Conservation (phyloP, 495 filamentous ascomycete genomes). For the Articulospora tetracladia region DNA sequence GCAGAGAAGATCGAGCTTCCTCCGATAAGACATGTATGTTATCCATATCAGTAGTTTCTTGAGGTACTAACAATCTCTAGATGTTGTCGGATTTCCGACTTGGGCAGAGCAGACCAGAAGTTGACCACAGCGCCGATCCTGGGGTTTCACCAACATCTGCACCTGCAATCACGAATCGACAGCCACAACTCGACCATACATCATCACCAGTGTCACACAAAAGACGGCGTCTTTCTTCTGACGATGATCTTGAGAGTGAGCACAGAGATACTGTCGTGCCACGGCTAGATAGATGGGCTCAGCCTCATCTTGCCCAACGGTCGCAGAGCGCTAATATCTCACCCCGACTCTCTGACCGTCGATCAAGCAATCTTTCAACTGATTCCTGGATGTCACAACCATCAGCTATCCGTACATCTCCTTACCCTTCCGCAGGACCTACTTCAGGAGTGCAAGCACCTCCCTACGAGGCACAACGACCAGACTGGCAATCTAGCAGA, state of each 20-base stretch:
- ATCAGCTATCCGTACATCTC: conserved; percentile 2
- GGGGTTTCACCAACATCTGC: conserved; percentile 26
- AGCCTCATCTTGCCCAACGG: conserved; percentile 17
- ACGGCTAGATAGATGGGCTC: conserved; percentile 28
- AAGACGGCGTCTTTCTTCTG: conserved; percentile 31
- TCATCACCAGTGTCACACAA: conserved; percentile 34
- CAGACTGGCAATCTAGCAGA: conserved; percentile 25
- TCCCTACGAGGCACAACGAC: conserved; percentile 12
- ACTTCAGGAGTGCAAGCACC: conserved; percentile 7
- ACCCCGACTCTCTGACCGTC: conserved; percentile 22
- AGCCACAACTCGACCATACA: not conserved
- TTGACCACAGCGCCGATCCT: conserved; percentile 14
- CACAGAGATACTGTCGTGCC: conserved; percentile 28
- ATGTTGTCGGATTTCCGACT: conserved; percentile 32
- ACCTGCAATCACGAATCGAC: conserved; percentile 1
- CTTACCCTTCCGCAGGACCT: not conserved
- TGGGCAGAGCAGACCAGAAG: conserved; percentile 17
- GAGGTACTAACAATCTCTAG: conserved; percentile 24
- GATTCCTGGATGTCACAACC: conserved; percentile 15
- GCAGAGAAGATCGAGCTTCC: conserved; percentile 36
- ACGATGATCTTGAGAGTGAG: conserved; percentile 27
- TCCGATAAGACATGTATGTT: conserved; percentile 39
- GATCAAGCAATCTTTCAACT: conserved; percentile 16
- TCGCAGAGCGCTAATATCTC: conserved; percentile 8
- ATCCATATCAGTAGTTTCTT: not conserved